Evolutionary conservation across 306 rosid genomes (phyloP), one percentile per base, ranked within the genome.

Genomic region (Lathyrus oleraceus): DNA sequence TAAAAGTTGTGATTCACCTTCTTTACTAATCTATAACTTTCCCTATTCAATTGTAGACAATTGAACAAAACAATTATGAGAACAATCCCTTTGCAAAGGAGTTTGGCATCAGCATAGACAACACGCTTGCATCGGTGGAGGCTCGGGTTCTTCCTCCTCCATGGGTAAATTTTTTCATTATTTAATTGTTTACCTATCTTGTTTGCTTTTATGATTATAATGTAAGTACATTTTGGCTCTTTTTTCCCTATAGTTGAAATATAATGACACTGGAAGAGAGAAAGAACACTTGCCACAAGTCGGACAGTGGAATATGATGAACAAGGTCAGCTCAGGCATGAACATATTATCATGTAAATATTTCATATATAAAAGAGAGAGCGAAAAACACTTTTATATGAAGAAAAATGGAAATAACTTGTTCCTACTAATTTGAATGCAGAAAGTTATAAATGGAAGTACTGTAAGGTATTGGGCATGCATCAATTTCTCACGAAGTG

Each of bases 401-500:
- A 53, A 53, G n/a, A 20, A 20, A 11, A 21, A 10, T 7, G 32
- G 21, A 72, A 49, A 10, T 36, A 21, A 53, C 12, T 52, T 11
- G 52, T 52, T 39, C 15, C 68, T 39, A 39, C 13, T 43, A 60
- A 32, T 42, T 39, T 65, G 36, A 45, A 49, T 74, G 67, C 76
- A 84, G 87, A 84, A 84, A 73, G 85, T 80, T 21, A 67, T 81
- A 74, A 81, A 84, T 81, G 88, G 88, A 81, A 66, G 88, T 54
- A 72, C 13, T 9, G 74, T 80, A 44, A 83, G 69, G 77, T 71
- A 71, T 60, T 81, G 81, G 81, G 75, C 81, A 48, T 81, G 84
- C 30, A 77, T 83, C 57, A 83, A 83, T 12, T 74, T 74, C 73
- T 65, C 79, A 43, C 23, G 73, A 44, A 74, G 73, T 56, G 73